phyloP scores from a whole-genome alignment of 371 early-diverging fungal species.

The Apophysomyces trapeziformis region DNA sequence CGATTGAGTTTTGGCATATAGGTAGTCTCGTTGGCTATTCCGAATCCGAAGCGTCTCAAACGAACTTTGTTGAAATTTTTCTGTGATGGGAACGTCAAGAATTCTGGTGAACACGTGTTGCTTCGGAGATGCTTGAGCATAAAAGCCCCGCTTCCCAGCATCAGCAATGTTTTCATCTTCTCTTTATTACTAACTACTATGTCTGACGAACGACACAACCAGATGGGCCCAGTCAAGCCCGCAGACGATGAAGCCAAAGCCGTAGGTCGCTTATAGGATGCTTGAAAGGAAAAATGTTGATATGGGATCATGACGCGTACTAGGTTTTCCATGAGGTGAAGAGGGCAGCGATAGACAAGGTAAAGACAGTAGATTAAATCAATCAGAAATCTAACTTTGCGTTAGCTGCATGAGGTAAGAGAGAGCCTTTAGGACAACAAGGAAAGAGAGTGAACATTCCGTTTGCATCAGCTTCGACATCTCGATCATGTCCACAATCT shows the following conservation, averaged over 20 bases:
- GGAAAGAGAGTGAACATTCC: background rate
- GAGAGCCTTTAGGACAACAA: background rate
- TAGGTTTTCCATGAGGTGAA: slow-evolving; percentile 50
- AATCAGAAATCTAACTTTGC: background rate
- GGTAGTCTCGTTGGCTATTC: too few species aligned
- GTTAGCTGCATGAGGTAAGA: slow-evolving; percentile 35
- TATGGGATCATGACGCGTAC: too few species aligned
- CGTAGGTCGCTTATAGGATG: slow-evolving; percentile 28
- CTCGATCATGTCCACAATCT: slow-evolving; percentile 50
- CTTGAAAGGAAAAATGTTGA: too few species aligned
- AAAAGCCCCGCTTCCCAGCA: background rate
- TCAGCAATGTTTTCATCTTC: background rate
- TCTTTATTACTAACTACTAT: slow-evolving; percentile 21
- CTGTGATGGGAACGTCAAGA: too few species aligned
- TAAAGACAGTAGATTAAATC: background rate
- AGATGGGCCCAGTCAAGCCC: slow-evolving; percentile 47
- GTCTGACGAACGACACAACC: slow-evolving; percentile 55
- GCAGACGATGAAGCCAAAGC: slow-evolving; percentile 49
- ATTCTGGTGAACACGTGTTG: too few species aligned
- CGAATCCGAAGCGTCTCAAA: too few species aligned
- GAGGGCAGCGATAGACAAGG: slow-evolving; percentile 41
- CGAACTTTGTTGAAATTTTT: too few species aligned
- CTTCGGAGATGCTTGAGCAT: background rate
- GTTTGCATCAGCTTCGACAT: slow-evolving; percentile 37
- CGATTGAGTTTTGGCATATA: too few species aligned